Evolutionary conservation across 257 asterid species (phyloP).

Genomic region (Penstemon davidsonii): DNA sequence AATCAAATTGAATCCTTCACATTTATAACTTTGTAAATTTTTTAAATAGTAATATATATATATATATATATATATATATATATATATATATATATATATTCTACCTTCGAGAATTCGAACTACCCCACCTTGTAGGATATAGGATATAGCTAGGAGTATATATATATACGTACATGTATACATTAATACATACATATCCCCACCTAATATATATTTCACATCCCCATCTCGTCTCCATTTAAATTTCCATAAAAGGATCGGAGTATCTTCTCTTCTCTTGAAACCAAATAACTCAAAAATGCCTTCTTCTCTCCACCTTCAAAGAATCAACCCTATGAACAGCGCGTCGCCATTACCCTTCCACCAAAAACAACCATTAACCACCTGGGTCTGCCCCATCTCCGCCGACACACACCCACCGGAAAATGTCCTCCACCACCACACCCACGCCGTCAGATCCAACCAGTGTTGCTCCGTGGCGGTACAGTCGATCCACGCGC

Average conservation of each 20-base stretch:
- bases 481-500: conserved; percentile 72
- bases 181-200: conserved; percentile 2
- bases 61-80: no score
- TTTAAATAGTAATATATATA: no score
- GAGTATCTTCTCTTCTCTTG: no score
- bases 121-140: no score
- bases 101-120: no score
- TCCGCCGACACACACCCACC: conserved; percentile 24
- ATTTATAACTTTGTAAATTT: no score
- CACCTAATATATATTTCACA: background rate
- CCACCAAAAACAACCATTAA: conserved; percentile 31
- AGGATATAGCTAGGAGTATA: background rate
- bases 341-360: background rate
- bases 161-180: conserved; percentile 4
- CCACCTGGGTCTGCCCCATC: conserved; percentile 42
- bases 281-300: conserved; percentile 16
- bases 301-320: conserved; percentile 70
- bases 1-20: no score
- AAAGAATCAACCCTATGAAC: conserved; percentile 31
- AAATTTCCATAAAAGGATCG: no score
- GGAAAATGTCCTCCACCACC: conserved; percentile 8
- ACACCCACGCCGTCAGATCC: conserved; percentile 36
- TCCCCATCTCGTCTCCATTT: background rate
- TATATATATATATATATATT: no score
- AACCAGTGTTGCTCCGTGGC: conserved; percentile 74